Percentiles rank a stretch among this genome's conserved stretches.
These are phyloP conservation scores for Apium graveolens DNA, from an alignment of 129 eudicot genomes.

Conservation along the genomic window DNA sequence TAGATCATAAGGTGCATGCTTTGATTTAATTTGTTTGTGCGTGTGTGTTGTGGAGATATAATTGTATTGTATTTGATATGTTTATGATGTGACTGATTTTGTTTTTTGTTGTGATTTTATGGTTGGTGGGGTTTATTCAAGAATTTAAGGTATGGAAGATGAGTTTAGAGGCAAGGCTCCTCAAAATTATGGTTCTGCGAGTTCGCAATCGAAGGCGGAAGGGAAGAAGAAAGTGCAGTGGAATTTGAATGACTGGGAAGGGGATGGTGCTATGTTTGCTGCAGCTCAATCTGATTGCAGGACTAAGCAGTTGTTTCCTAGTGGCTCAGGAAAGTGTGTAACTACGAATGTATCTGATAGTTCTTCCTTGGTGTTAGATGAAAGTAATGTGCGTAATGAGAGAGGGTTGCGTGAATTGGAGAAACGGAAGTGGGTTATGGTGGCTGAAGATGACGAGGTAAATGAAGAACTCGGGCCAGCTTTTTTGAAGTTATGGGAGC, in stretches of 20 bases:
- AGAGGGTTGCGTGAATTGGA: slow-evolving; percentile 24
- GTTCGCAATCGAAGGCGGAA: slow-evolving; percentile 8
- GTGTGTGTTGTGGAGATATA: background rate
- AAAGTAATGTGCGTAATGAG: slow-evolving; percentile 1
- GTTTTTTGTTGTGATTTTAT: background rate
- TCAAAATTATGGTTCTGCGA: slow-evolving; percentile 8
- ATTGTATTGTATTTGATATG: too few relatives aligned
- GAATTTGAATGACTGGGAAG: slow-evolving; percentile 37
- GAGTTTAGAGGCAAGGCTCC: slow-evolving; percentile 17
- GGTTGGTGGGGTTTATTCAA: background rate
- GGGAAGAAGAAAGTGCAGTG: slow-evolving; percentile 37
- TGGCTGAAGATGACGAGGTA: slow-evolving; percentile 12
- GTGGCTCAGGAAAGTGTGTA: slow-evolving; percentile 13
- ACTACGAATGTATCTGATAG: slow-evolving; percentile 17
- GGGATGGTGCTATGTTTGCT: slow-evolving; percentile 43
- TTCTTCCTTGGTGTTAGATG: slow-evolving; percentile 26
- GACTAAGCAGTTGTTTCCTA: slow-evolving; percentile 27
- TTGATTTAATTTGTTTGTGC: background rate
- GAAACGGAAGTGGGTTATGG: slow-evolving; percentile 29
- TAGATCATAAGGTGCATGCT: slow-evolving; percentile 12
- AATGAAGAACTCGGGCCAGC: slow-evolving; percentile 10
- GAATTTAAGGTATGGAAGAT: slow-evolving; percentile 19
- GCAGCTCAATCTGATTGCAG: slow-evolving; percentile 28
- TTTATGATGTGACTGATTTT: background rate
- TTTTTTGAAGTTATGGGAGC: slow-evolving; percentile 18